phyloP scores from a whole-genome alignment of 305 asterid species.

The Andrographis paniculata region DNA sequence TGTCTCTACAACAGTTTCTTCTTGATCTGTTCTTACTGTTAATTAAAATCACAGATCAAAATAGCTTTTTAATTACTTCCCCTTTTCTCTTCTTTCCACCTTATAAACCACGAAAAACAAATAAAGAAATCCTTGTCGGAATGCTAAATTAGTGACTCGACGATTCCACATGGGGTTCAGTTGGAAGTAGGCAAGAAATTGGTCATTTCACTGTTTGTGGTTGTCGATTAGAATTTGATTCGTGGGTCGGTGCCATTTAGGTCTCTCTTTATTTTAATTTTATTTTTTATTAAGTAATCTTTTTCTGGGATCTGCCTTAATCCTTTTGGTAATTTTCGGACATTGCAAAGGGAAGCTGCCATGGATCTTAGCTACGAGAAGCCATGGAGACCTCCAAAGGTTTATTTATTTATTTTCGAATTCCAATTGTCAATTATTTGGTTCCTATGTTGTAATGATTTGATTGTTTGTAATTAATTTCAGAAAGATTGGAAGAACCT shows the following conservation, averaged over 20 bases:
- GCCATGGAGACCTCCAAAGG: conserved; percentile 68
- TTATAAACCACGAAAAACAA: too few species aligned
- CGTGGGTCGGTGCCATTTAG: conserved; percentile 21
- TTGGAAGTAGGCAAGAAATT: conserved; percentile 18
- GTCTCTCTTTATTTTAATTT: conserved; percentile 16
- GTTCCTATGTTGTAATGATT: too few species aligned
- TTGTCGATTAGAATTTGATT: conserved; percentile 19
- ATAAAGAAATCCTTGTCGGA: conserved; percentile 18
- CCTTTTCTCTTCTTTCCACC: too few species aligned
- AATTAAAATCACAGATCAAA: too few species aligned
- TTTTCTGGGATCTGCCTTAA: conserved; percentile 22
- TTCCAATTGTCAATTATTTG: background rate
- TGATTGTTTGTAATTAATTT: background rate
- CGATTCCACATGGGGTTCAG: conserved; percentile 28
- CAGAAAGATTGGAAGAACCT: conserved; percentile 80
- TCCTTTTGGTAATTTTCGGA: conserved; percentile 11
- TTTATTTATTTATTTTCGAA: conserved; percentile 15
- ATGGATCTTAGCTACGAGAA: conserved; percentile 66
- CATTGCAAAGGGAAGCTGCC: conserved; percentile 12
- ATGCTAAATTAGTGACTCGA: conserved; percentile 17
- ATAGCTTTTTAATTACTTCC: too few species aligned
- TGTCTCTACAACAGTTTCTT: too few species aligned
- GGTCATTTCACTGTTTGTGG: conserved; percentile 28
- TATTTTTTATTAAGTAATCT: too few species aligned
- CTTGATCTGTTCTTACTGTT: too few species aligned